Conservation (phyloP, 257 asterid species). For the Capsicum chinense region DNA sequence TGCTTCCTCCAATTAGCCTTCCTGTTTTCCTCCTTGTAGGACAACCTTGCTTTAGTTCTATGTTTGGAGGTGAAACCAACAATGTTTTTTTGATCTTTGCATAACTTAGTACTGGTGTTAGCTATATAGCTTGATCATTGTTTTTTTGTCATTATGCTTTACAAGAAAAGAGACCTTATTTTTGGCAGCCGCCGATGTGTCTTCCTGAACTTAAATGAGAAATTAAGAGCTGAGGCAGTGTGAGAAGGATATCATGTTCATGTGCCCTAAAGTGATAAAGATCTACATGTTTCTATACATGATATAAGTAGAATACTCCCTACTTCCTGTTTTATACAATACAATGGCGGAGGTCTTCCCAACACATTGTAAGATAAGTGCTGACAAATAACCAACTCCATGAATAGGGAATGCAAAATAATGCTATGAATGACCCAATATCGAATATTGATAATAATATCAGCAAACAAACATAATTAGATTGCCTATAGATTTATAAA, state of each 20-base stretch:
- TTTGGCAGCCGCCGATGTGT: background rate
- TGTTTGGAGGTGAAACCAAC: slow-evolving; percentile 24
- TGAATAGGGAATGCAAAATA: background rate
- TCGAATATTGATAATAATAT: background rate
- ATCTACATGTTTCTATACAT: slow-evolving; percentile 6
- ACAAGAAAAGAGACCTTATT: slow-evolving; percentile 2
- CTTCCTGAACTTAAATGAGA: slow-evolving; percentile 21
- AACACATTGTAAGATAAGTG: background rate
- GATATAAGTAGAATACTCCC: background rate
- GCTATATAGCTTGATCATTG: background rate
- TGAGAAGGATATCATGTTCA: background rate
- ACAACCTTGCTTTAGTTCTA: slow-evolving; percentile 2
- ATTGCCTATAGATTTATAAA: background rate
- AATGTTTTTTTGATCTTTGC: background rate
- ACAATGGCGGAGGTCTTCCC: background rate
- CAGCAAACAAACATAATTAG: background rate
- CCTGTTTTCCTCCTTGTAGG: background rate
- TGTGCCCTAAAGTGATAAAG: background rate
- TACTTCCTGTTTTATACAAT: background rate
- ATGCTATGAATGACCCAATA: background rate
- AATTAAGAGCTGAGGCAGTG: background rate
- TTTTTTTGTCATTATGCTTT: background rate
- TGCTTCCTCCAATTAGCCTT: background rate
- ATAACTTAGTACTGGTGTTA: background rate
- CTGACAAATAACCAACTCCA: background rate